These are phyloP conservation scores for Lachnellula arida DNA, from an alignment of 2,329 filamentous ascomycete genomes.

Conservation along the genomic window DNA sequence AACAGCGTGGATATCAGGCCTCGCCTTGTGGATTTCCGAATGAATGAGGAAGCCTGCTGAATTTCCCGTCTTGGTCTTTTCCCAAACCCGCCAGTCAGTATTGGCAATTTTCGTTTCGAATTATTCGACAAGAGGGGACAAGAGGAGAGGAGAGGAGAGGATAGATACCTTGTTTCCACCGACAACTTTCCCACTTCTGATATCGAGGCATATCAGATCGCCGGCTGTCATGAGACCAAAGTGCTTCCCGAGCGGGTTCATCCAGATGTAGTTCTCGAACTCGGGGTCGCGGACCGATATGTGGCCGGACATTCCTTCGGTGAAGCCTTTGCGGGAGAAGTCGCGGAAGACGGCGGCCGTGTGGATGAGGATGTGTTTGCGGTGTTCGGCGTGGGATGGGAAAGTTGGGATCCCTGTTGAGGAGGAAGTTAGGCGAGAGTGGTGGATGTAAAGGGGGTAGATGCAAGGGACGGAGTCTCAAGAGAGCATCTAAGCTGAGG, in stretches of 20 bases:
- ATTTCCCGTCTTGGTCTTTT: conserved; percentile 51
- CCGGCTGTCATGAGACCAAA: conserved; percentile 60
- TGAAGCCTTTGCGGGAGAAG: conserved; percentile 60
- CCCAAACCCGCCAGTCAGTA: background rate
- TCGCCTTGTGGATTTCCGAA: conserved; percentile 60
- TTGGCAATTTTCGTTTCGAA: background rate
- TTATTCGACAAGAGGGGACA: background rate
- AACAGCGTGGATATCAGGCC: conserved; percentile 60
- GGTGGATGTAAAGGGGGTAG: background rate
- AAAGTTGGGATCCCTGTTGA: conserved; percentile 50
- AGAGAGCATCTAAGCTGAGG: background rate
- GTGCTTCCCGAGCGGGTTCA: conserved; percentile 60
- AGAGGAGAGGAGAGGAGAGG: background rate
- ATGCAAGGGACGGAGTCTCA: background rate
- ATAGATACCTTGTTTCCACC: conserved; percentile 49
- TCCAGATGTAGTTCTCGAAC: conserved; percentile 60
- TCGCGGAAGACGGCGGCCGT: conserved; percentile 66
- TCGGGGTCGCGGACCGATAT: conserved; percentile 65
- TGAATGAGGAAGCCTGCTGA: conserved; percentile 68
- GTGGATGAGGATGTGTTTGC: conserved; percentile 60
- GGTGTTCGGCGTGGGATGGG: conserved; percentile 48
- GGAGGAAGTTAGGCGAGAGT: background rate
- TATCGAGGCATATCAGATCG: conserved; percentile 64
- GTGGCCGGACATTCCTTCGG: conserved; percentile 65
- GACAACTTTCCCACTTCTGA: conserved; percentile 53